A percentile compares a stretch with the other conserved stretches of the same genome.
Evolutionary conservation across 2,329 filamentous ascomycete genomes (phyloP).

Genomic region (Pseudogymnoascus sp.): DNA sequence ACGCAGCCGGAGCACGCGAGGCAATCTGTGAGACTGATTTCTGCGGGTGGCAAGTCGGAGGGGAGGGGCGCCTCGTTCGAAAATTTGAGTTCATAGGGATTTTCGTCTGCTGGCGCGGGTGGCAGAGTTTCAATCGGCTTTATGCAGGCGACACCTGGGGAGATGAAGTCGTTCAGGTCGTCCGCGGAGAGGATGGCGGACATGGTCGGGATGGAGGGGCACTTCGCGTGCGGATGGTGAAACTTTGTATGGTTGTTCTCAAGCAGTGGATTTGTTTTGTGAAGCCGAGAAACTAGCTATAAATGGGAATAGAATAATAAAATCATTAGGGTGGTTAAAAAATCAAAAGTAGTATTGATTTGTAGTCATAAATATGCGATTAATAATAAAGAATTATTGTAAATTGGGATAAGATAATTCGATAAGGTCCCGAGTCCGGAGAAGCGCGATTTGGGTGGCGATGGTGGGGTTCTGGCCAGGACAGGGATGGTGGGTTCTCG

Average conservation of each 20-base stretch:
- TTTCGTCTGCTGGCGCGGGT: conserved; percentile 38
- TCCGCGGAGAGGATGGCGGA: conserved; percentile 95
- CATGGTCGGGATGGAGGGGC: conserved; percentile 46
- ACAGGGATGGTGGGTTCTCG: not conserved
- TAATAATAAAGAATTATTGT: conserved; percentile 4
- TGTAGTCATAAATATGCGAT: conserved; percentile 8
- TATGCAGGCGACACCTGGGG: conserved; percentile 93
- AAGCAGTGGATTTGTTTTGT: not conserved
- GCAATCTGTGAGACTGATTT: conserved; percentile 95
- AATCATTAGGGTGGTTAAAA: not conserved
- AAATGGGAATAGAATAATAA: not conserved
- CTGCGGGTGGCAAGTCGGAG: conserved; percentile 58
- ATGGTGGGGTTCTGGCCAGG: conserved; percentile 8
- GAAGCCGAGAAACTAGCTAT: not conserved
- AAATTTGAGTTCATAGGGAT: conserved; percentile 78
- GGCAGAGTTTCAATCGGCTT: conserved; percentile 94
- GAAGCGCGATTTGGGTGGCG: conserved; percentile 1
- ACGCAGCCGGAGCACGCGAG: conserved; percentile 96
- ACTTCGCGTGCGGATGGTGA: not conserved
- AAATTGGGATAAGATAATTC: conserved; percentile 8
- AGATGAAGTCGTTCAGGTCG: conserved; percentile 98
- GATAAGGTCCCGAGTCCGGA: conserved; percentile 8
- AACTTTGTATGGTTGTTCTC: not conserved
- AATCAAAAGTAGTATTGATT: not conserved
- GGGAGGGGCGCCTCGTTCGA: conserved; percentile 63